These are phyloP conservation scores for Multifurca ochricompacta DNA, from an alignment of 768 basidiomycete genomes.

Conservation along the genomic window DNA sequence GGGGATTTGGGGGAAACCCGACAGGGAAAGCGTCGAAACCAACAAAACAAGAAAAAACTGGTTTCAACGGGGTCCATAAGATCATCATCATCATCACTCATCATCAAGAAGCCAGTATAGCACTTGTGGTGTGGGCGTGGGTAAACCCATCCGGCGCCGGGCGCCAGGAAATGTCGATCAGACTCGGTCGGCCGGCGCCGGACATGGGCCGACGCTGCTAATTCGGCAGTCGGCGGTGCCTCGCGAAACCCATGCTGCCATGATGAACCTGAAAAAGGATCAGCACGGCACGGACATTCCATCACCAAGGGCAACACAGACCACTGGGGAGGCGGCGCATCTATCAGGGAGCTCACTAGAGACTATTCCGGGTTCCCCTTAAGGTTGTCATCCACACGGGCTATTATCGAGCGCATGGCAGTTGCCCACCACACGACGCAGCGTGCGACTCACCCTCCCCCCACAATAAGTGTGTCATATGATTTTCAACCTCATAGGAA, in stretches of 20 bases:
- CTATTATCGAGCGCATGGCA: not conserved
- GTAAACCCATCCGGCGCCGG: too few relatives aligned
- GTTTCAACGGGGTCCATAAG: too few relatives aligned
- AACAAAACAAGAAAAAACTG: too few relatives aligned
- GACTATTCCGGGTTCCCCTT: slow-evolving; percentile 2
- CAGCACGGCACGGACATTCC: not conserved
- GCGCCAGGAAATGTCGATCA: not conserved
- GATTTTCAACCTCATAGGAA: not conserved
- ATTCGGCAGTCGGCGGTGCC: slow-evolving; percentile 9
- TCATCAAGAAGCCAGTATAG: not conserved
- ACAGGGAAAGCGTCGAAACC: too few relatives aligned
- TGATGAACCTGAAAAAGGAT: not conserved
- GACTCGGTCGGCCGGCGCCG: not conserved
- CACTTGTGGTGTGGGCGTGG: too few relatives aligned
- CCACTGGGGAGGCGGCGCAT: slow-evolving; percentile 4
- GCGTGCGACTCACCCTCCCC: not conserved
- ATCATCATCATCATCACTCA: too few relatives aligned
- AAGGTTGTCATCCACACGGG: not conserved
- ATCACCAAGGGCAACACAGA: slow-evolving; percentile 15
- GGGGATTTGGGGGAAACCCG: too few relatives aligned
- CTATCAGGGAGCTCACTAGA: not conserved
- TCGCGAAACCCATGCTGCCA: slow-evolving; percentile 7
- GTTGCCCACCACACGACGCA: not conserved
- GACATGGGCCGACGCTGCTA: not conserved
- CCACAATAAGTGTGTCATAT: not conserved